Conservation (phyloP, 345 rosid genomes). For the Microthlaspi erraticum region DNA sequence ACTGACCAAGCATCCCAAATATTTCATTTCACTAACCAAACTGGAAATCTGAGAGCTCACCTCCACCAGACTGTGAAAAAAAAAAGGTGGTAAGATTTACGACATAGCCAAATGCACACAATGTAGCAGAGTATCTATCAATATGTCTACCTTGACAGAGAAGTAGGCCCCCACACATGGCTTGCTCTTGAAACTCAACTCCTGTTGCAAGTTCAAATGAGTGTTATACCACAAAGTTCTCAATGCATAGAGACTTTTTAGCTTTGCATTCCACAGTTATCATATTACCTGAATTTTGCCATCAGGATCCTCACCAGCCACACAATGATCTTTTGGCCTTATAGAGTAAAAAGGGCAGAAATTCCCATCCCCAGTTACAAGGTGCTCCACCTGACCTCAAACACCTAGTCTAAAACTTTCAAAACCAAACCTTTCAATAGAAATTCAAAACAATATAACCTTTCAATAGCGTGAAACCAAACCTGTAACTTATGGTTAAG, state of each 20-base stretch:
- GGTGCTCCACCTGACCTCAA: conserved; percentile 84
- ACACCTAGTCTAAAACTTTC: conserved; percentile 14
- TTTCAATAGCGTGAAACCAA: conserved; percentile 31
- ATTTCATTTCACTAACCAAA: conserved; percentile 65
- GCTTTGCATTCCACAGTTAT: conserved; percentile 9
- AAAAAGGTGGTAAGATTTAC: conserved; percentile 1
- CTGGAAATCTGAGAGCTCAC: conserved; percentile 99
- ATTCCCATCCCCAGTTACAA: conserved; percentile 99
- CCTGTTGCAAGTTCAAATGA: conserved; percentile 59
- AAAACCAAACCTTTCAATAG: conserved; percentile 10
- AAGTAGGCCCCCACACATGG: conserved; percentile 99
- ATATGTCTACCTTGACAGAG: conserved; percentile 84
- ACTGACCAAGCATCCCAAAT: conserved; percentile 12
- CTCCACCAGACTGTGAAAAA: conserved; percentile 93
- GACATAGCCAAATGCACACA: conserved; percentile 22
- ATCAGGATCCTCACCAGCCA: conserved; percentile 99
- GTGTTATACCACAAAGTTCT: conserved; percentile 24
- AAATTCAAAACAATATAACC: conserved; percentile 1
- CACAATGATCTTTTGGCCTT: conserved; percentile 95
- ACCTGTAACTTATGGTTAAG: conserved; percentile 99
- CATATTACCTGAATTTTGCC: conserved; percentile 86
- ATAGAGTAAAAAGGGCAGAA: conserved; percentile 93
- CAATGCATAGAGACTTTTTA: conserved; percentile 3
- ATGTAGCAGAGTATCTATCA: conserved; percentile 5
- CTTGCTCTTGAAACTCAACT: conserved; percentile 94